phyloP scores from a whole-genome alignment of 2,329 filamentous ascomycete genomes.

The Nothophaeocryptopus gaeumannii region DNA sequence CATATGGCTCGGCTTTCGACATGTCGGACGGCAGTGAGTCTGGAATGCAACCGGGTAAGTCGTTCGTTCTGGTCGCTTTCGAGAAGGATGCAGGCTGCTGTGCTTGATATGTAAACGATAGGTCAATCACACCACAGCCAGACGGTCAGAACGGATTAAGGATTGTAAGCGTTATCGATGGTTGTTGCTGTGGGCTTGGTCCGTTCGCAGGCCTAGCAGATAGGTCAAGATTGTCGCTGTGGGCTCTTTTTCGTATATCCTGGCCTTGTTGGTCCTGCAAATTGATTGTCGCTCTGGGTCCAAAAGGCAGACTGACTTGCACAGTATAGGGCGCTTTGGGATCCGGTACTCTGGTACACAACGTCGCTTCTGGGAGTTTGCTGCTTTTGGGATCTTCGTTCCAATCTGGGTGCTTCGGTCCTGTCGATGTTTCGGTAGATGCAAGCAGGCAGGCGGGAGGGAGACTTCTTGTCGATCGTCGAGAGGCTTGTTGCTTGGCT shows the following conservation, averaged over 20 bases:
- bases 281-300: slow-evolving; percentile 1
- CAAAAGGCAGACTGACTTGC: slow-evolving; percentile 7
- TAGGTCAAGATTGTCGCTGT: slow-evolving; percentile 11
- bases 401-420: slow-evolving; percentile 5
- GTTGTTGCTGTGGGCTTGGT: slow-evolving; percentile 15
- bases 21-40: slow-evolving; percentile 7
- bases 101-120: slow-evolving; percentile 12
- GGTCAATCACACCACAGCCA: slow-evolving; percentile 9
- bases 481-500: neutral
- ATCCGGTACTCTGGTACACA: neutral
- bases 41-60: neutral
- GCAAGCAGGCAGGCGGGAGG: neutral
- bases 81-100: slow-evolving; percentile 3
- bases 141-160: slow-evolving; percentile 5
- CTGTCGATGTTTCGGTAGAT: slow-evolving; percentile 4
- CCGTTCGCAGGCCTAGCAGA: slow-evolving; percentile 12
- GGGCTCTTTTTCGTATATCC: slow-evolving; percentile 10
- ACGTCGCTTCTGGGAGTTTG: slow-evolving; percentile 9
- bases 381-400: neutral
- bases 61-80: neutral
- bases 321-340: slow-evolving; percentile 2
- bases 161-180: slow-evolving; percentile 11
- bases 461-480: neutral
- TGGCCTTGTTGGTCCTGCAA: slow-evolving; percentile 1
- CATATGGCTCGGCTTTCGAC: slow-evolving; percentile 15